phyloP scores from a whole-genome alignment of 129 eudicot genomes.

The Gnaphalium uliginosum region DNA sequence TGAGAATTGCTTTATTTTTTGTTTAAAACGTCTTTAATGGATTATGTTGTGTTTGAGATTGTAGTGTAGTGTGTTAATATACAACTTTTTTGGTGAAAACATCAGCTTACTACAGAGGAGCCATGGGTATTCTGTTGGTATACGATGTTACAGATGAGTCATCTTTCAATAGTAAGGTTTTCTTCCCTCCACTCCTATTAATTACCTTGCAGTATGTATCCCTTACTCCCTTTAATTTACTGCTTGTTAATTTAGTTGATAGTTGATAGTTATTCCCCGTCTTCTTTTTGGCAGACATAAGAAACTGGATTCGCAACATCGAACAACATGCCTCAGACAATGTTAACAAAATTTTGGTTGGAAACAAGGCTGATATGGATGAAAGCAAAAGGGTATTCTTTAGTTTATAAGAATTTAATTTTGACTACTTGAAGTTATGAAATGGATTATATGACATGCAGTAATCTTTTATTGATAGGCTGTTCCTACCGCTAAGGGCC shows the following conservation, averaged over 20 bases:
- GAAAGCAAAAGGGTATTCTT: slow-evolving; percentile 56
- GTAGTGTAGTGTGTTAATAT: slow-evolving; percentile 14
- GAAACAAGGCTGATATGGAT: slow-evolving; percentile 66
- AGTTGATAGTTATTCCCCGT: not conserved
- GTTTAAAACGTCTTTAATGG: not conserved
- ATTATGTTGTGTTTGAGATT: slow-evolving; percentile 2
- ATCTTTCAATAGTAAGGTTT: slow-evolving; percentile 83
- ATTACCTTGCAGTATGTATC: not conserved
- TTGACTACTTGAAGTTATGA: not conserved
- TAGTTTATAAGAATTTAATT: not conserved
- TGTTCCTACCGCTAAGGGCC: slow-evolving; percentile 65
- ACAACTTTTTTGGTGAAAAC: not conserved
- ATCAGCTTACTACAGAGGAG: slow-evolving; percentile 88
- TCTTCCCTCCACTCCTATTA: slow-evolving; percentile 14
- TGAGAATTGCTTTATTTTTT: not conserved
- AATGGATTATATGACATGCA: not conserved
- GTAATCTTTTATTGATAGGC: slow-evolving; percentile 38
- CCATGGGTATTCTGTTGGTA: slow-evolving; percentile 89
- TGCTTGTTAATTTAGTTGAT: not conserved
- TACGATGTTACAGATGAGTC: slow-evolving; percentile 89
- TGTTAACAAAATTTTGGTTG: slow-evolving; percentile 61
- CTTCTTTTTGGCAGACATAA: slow-evolving; percentile 41
- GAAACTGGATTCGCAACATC: slow-evolving; percentile 65
- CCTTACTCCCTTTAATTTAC: not conserved
- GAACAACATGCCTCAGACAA: slow-evolving; percentile 71